Percentiles rank a stretch among this genome's conserved stretches.
phyloP scores from a whole-genome alignment of 192 early-diverging fungal species.

The Allomyces arbusculus region DNA sequence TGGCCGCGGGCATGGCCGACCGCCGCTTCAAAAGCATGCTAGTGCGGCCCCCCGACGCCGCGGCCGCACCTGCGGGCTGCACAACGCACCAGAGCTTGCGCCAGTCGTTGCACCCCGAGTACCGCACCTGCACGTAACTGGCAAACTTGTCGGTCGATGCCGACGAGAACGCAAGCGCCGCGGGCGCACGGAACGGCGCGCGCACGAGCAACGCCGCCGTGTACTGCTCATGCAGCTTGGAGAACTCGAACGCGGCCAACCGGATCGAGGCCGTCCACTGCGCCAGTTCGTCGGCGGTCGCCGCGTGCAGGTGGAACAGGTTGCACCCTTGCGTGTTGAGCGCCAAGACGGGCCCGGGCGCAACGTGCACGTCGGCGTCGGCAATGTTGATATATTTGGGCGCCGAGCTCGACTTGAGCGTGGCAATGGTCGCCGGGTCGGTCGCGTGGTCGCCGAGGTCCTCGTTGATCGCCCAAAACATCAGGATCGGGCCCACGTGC shows the following conservation, averaged over 20 bases:
- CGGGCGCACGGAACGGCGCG: background rate
- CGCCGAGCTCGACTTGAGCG: conserved; percentile 24
- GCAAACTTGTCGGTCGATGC: background rate
- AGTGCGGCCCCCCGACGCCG: no score
- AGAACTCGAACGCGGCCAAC: conserved; percentile 55
- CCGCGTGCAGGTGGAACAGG: conserved; percentile 39
- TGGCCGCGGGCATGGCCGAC: background rate
- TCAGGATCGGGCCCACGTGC: conserved; percentile 42
- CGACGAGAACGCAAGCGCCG: background rate
- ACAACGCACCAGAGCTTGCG: background rate
- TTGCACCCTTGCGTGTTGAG: conserved; percentile 51
- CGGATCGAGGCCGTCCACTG: conserved; percentile 51
- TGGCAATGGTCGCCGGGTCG: conserved; percentile 6
- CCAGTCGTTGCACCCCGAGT: background rate
- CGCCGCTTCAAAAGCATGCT: background rate
- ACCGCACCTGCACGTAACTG: background rate
- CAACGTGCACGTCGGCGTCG: conserved; percentile 34
- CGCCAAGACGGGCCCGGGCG: conserved; percentile 26
- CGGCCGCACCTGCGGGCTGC: background rate
- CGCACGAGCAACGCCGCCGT: conserved; percentile 18
- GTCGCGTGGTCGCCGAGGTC: background rate
- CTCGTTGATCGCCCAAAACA: conserved; percentile 19
- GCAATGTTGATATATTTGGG: conserved; percentile 58
- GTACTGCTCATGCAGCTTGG: conserved; percentile 57
- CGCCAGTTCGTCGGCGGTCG: conserved; percentile 29